Conservation (phyloP, 2,329 filamentous ascomycete species). For the Decorospora gaudefroyi region DNA sequence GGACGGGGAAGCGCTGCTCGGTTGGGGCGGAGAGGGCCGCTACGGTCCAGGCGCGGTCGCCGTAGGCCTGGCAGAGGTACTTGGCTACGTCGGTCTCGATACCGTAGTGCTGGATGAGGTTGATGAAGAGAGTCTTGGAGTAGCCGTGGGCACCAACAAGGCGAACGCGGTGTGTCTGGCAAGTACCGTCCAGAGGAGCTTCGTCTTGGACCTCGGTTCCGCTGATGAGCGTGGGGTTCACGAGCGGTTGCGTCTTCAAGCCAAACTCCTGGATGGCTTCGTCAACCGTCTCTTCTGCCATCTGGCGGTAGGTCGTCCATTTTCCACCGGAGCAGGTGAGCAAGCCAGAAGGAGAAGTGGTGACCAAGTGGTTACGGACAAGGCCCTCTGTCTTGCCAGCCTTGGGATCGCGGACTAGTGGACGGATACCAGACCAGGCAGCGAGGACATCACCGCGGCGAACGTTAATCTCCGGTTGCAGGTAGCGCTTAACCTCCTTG, state of each 20-base stretch:
- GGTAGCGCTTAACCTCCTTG: slow-evolving; percentile 78
- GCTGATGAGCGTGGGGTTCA: slow-evolving; percentile 67
- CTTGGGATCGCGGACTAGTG: slow-evolving; percentile 83
- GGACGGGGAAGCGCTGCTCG: slow-evolving; percentile 77
- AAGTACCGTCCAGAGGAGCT: slow-evolving; percentile 71
- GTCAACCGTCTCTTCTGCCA: slow-evolving; percentile 89
- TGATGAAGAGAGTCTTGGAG: slow-evolving; percentile 91
- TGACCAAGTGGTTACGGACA: slow-evolving; percentile 83
- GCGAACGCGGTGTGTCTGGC: slow-evolving; percentile 82
- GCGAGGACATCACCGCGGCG: slow-evolving; percentile 85
- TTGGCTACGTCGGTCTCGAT: slow-evolving; percentile 90
- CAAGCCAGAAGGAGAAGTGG: slow-evolving; percentile 76
- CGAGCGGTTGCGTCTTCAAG: slow-evolving; percentile 62
- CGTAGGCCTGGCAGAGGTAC: slow-evolving; percentile 85
- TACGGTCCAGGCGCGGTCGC: slow-evolving; percentile 90
- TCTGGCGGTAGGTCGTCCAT: slow-evolving; percentile 92
- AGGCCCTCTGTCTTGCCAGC: slow-evolving; percentile 84
- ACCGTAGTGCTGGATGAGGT: slow-evolving; percentile 90
- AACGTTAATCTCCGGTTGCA: slow-evolving; percentile 82
- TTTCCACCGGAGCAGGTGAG: slow-evolving; percentile 87
- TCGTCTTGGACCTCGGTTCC: slow-evolving; percentile 75
- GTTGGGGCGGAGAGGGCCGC: slow-evolving; percentile 79
- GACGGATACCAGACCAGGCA: slow-evolving; percentile 86
- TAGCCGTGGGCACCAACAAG: slow-evolving; percentile 84
- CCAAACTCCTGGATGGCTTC: slow-evolving; percentile 72